These are phyloP conservation scores for Hordeum marinum DNA, from an alignment of 176 grass and related monocot genomes.

Conservation along the genomic window DNA sequence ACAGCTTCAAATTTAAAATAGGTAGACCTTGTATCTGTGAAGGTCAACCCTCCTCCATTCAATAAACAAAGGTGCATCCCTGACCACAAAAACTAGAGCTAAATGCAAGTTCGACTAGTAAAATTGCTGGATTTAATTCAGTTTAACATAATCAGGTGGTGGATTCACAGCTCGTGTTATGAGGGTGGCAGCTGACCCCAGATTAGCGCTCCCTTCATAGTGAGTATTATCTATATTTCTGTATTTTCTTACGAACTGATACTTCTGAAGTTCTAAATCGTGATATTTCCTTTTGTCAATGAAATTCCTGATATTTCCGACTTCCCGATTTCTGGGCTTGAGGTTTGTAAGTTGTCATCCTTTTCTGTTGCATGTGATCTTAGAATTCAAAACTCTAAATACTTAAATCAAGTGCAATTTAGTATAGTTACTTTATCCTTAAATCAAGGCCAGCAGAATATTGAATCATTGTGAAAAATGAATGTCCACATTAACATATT, in stretches of 20 bases:
- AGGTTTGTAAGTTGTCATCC: neutral
- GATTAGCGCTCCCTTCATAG: neutral
- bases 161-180: neutral
- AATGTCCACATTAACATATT: neutral
- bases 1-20: neutral
- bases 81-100: neutral
- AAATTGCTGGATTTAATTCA: neutral
- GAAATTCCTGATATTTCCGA: neutral
- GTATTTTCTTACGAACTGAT: neutral
- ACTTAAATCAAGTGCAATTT: too few relatives aligned
- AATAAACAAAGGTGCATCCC: neutral
- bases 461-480: neutral
- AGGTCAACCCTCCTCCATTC: neutral
- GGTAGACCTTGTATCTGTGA: neutral
- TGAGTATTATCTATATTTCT: too few relatives aligned
- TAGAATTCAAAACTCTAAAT: neutral
- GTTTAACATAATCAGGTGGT: neutral
- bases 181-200: neutral
- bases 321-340: neutral
- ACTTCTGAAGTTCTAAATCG: neutral
- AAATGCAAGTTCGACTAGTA: neutral
- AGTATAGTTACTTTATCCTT: neutral
- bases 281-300: neutral
- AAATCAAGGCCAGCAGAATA: neutral
- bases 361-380: neutral